Conservation (phyloP, 2,329 filamentous ascomycete species). For the Pseudogymnoascus sp. region DNA sequence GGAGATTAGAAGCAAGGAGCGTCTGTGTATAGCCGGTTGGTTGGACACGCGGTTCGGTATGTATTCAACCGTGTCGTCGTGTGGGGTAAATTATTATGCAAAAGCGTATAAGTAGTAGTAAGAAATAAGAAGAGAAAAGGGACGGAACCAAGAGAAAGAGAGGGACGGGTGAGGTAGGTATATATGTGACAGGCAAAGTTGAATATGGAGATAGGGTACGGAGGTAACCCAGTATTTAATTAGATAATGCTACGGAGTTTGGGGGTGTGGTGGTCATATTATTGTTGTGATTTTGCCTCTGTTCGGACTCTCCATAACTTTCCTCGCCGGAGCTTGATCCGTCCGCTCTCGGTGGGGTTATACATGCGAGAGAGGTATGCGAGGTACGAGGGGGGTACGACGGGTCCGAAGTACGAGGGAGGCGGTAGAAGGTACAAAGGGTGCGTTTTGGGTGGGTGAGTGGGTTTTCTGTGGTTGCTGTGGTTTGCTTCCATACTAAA, state of each 20-base stretch:
- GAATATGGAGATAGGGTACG: not conserved
- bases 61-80: not conserved
- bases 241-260: not conserved
- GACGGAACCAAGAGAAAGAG: not conserved
- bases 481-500: too few relatives aligned
- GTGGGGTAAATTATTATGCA: not conserved
- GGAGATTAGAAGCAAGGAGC: not conserved
- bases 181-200: not conserved
- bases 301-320: not conserved
- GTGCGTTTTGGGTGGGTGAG: too few relatives aligned
- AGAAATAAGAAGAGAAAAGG: not conserved
- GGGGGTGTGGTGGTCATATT: not conserved
- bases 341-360: not conserved
- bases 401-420: not conserved
- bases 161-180: not conserved
- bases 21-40: not conserved
- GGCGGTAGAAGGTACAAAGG: not conserved
- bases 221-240: not conserved
- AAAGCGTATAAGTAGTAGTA: not conserved
- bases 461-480: too few relatives aligned
- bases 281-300: not conserved
- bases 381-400: not conserved
- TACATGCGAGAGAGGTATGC: not conserved
- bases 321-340: not conserved
- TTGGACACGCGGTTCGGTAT: not conserved